A percentile compares a stretch with the other conserved stretches of the same genome.
Conservation (phyloP, 2,329 filamentous ascomycete genomes). For the Scedosporium minutisporum region DNA sequence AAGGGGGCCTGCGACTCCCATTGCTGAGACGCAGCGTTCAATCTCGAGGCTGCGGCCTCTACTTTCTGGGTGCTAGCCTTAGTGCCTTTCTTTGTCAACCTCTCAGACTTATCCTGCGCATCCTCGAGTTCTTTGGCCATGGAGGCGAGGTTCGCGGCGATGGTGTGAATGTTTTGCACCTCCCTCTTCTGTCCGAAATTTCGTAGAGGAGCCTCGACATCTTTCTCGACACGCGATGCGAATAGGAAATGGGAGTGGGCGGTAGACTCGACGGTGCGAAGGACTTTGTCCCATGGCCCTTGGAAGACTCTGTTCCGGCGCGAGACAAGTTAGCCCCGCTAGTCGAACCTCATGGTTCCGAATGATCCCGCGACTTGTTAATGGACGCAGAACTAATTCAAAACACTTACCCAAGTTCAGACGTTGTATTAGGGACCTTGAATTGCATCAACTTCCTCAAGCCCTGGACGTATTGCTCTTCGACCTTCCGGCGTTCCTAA, state of each 20-base stretch:
- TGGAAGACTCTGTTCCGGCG: slow-evolving; percentile 64
- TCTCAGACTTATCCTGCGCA: slow-evolving; percentile 77
- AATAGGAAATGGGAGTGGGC: slow-evolving; percentile 77
- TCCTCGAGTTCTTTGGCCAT: slow-evolving; percentile 80
- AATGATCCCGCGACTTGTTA: neutral
- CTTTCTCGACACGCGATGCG: slow-evolving; percentile 71
- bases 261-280: slow-evolving; percentile 68
- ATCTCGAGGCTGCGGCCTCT: slow-evolving; percentile 59
- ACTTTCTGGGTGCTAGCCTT: slow-evolving; percentile 71
- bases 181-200: slow-evolving; percentile 67
- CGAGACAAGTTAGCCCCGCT: neutral
- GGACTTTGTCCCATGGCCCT: slow-evolving; percentile 79
- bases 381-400: neutral
- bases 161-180: slow-evolving; percentile 68
- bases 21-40: slow-evolving; percentile 70
- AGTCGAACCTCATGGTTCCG: slow-evolving; percentile 10
- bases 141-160: slow-evolving; percentile 68
- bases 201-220: slow-evolving; percentile 78
- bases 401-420: slow-evolving; percentile 71
- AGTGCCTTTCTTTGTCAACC: slow-evolving; percentile 67
- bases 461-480: slow-evolving; percentile 78
- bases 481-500: slow-evolving; percentile 84
- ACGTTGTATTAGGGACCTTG: slow-evolving; percentile 62
- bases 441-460: slow-evolving; percentile 72
- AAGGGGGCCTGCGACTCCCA: slow-evolving; percentile 95